A percentile compares a stretch with the other conserved stretches of the same genome.
phyloP scores from a whole-genome alignment of 2,329 filamentous ascomycete genomes.

The Cordyceps javanica region DNA sequence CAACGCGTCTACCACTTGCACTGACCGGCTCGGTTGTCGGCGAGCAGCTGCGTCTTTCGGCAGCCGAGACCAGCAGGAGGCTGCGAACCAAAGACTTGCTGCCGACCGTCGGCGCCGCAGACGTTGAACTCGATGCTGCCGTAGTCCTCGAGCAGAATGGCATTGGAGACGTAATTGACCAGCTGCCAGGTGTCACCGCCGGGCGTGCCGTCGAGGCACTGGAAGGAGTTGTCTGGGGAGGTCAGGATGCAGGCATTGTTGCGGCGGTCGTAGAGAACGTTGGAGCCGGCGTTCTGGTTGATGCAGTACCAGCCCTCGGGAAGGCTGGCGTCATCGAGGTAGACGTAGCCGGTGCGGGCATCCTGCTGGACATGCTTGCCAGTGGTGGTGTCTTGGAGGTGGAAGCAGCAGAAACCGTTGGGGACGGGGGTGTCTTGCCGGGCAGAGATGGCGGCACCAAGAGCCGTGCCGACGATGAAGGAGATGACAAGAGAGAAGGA shows the following conservation, averaged over 20 bases:
- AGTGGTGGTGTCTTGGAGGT: conserved; percentile 21
- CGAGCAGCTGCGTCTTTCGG: neutral
- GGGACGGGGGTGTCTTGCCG: conserved; percentile 17
- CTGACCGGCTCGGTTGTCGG: neutral
- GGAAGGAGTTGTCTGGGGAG: conserved; percentile 19
- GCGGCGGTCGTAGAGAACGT: conserved; percentile 22
- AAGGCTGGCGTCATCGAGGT: conserved; percentile 18
- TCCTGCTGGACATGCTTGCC: conserved; percentile 23
- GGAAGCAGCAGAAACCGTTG: conserved; percentile 26
- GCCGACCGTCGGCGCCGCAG: neutral
- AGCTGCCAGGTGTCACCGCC: conserved; percentile 18
- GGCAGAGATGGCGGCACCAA: conserved; percentile 16
- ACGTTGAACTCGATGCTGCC: neutral
- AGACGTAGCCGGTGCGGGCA: conserved; percentile 20
- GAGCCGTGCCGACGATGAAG: neutral
- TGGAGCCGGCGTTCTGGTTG: conserved; percentile 19
- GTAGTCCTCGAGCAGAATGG: neutral
- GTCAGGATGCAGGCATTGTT: conserved; percentile 29
- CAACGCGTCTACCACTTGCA: neutral
- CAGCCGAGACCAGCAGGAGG: neutral
- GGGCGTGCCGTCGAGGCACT: conserved; percentile 28
- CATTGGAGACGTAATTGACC: neutral
- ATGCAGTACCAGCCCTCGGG: conserved; percentile 27
- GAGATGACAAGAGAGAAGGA: neutral
- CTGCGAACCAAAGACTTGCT: neutral